A percentile compares a stretch with the other conserved stretches of the same genome.
Evolutionary conservation across 306 rosid species (phyloP).

Genomic region (Canavalia ensiformis): DNA sequence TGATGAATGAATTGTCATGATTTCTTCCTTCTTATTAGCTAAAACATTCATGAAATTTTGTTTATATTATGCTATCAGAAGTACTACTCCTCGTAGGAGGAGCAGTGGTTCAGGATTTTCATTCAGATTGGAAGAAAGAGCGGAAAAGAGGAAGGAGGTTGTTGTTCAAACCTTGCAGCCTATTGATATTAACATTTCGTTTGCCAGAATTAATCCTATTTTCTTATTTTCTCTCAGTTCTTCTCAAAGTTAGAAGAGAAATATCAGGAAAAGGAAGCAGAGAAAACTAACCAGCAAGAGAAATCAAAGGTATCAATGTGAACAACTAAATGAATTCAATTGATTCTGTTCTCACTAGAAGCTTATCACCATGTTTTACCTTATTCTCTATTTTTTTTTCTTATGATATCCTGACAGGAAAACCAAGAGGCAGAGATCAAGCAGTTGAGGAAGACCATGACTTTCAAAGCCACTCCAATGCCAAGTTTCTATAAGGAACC

Average conservation of each 20-base stretch:
- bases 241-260: conserved; percentile 95
- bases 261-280: conserved; percentile 91
- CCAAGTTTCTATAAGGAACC: conserved; percentile 97
- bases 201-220: conserved; percentile 20
- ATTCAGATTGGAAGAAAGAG: conserved; percentile 91
- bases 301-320: conserved; percentile 76
- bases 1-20: conserved; percentile 11
- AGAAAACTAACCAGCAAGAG: conserved; percentile 73
- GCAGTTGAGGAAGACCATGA: conserved; percentile 80
- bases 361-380: conserved; percentile 10
- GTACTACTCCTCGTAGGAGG: conserved; percentile 59
- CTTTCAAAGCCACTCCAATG: conserved; percentile 94
- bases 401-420: conserved; percentile 63
- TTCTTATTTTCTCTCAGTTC: conserved; percentile 64
- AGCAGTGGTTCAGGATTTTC: conserved; percentile 74
- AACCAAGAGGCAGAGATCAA: conserved; percentile 89
- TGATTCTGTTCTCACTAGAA: neutral
- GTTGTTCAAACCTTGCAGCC: conserved; percentile 35
- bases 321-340: neutral
- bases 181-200: conserved; percentile 19
- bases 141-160: conserved; percentile 96
- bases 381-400: conserved; percentile 7
- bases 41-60: conserved; percentile 14
- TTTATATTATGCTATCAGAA: conserved; percentile 60
- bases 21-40: conserved; percentile 29